These are phyloP conservation scores for Globisporangium splendens DNA, from an alignment of 352 stramenopile genomes.

Conservation along the genomic window DNA sequence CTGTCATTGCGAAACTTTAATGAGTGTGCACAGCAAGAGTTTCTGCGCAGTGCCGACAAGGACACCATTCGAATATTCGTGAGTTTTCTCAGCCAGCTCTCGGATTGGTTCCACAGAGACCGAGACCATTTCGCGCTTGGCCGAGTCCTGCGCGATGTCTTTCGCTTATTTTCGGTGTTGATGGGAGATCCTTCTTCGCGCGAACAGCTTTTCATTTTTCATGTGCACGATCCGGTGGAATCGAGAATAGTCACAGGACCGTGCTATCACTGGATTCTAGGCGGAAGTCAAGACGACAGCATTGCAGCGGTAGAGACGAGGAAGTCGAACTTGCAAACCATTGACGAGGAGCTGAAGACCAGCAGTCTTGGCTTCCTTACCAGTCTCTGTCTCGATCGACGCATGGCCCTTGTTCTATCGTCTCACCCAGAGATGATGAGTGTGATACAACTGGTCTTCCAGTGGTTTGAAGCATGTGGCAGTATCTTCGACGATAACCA, in stretches of 20 bases:
- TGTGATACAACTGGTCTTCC: background rate
- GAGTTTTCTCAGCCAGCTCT: conserved; percentile 6
- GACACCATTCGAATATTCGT: background rate
- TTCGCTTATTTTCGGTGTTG: conserved; percentile 10
- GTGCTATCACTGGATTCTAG: conserved; percentile 11
- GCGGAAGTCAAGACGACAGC: background rate
- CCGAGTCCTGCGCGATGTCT: conserved; percentile 7
- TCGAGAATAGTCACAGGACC: background rate
- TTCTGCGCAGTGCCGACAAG: background rate
- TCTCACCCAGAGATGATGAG: background rate
- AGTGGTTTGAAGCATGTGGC: background rate
- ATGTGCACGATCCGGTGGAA: background rate
- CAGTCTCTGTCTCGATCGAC: conserved; percentile 3
- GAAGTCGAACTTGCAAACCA: background rate
- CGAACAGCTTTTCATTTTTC: background rate
- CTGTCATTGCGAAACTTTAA: conserved; percentile 11
- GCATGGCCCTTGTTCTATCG: background rate
- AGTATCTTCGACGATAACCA: background rate
- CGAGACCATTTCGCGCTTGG: conserved; percentile 3
- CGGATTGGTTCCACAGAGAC: conserved; percentile 6
- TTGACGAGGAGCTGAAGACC: conserved; percentile 1
- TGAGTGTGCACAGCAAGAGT: background rate
- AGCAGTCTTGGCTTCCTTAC: conserved; percentile 4
- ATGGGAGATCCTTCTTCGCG: background rate
- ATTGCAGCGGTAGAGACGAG: background rate